Conservation (phyloP, 2,329 filamentous ascomycete species). For the Fusarium virguliforme region DNA sequence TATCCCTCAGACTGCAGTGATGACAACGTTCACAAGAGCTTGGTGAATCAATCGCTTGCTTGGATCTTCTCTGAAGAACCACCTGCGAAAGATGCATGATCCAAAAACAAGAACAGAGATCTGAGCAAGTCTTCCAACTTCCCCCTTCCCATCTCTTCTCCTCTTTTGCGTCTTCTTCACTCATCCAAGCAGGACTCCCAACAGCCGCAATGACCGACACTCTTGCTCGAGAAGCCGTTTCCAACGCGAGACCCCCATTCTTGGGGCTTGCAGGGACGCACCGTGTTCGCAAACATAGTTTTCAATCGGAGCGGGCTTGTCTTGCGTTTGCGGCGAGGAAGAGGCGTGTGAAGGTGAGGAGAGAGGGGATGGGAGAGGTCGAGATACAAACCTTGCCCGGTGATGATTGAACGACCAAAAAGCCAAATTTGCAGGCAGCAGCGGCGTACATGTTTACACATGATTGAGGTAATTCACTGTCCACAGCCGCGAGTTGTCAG, state of each 20-base stretch:
- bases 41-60: constrained; percentile 39
- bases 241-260: constrained; percentile 15
- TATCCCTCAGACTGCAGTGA: constrained; percentile 40
- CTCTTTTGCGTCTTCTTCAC: not conserved
- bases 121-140: constrained; percentile 58
- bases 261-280: constrained; percentile 33
- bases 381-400: constrained; percentile 54
- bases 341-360: constrained; percentile 1
- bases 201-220: constrained; percentile 59
- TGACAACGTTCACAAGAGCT: constrained; percentile 50
- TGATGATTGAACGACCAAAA: constrained; percentile 71
- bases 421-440: constrained; percentile 72
- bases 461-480: constrained; percentile 24
- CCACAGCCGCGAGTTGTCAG: constrained; percentile 60
- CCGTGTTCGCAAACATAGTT: constrained; percentile 63
- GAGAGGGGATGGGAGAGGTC: constrained; percentile 16
- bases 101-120: constrained; percentile 65
- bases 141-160: constrained; percentile 10
- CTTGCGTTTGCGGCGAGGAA: constrained; percentile 9
- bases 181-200: constrained; percentile 25
- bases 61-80: constrained; percentile 36
- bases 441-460: constrained; percentile 46
- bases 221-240: constrained; percentile 41
- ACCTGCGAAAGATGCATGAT: constrained; percentile 40
- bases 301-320: constrained; percentile 68